These are phyloP conservation scores for Medicago ruthenica DNA, from an alignment of 306 rosid species.

Conservation along the genomic window DNA sequence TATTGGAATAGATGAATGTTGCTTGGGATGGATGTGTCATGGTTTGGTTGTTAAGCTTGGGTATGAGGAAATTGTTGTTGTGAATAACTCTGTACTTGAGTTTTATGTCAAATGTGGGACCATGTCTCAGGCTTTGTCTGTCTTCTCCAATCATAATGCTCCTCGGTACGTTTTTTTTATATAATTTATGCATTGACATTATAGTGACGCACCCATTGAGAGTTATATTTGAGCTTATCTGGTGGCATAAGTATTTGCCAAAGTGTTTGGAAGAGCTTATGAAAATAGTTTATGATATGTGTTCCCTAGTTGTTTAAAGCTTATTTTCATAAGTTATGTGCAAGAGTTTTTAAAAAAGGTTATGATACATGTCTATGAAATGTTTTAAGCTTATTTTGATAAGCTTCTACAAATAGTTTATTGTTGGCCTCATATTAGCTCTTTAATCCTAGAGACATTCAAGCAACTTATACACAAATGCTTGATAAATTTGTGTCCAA, in stretches of 20 bases:
- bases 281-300: background rate
- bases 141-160: slow-evolving; percentile 43
- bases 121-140: slow-evolving; percentile 54
- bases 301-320: background rate
- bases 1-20: slow-evolving; percentile 46
- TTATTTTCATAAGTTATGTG: background rate
- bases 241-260: background rate
- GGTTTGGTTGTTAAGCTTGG: slow-evolving; percentile 66
- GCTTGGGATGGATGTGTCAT: slow-evolving; percentile 59
- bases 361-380: background rate
- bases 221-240: background rate
- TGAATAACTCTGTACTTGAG: slow-evolving; percentile 61
- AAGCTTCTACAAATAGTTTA: background rate
- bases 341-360: background rate
- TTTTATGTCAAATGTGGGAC: slow-evolving; percentile 59
- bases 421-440: background rate
- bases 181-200: background rate
- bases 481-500: background rate
- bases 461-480: background rate
- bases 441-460: background rate
- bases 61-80: slow-evolving; percentile 54
- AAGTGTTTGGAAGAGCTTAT: background rate
- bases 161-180: background rate
- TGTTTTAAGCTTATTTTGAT: background rate
- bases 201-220: background rate